phyloP scores from a whole-genome alignment of 257 asterid genomes.

The Paraleonurus japonicus region DNA sequence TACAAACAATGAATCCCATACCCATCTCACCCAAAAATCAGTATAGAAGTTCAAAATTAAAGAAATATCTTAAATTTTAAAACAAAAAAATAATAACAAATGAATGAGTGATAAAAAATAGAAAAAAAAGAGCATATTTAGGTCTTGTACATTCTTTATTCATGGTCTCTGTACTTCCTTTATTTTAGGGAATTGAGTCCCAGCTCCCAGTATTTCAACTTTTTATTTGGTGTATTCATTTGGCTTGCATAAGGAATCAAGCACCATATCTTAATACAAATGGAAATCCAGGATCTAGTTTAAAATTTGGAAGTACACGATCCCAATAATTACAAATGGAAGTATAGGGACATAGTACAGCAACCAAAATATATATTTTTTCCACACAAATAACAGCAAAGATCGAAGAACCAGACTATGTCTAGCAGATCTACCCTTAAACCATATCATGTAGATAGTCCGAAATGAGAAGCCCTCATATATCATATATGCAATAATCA shows the following conservation, averaged over 20 bases:
- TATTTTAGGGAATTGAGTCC: neutral
- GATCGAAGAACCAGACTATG: neutral
- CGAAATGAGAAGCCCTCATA: constrained; percentile 4
- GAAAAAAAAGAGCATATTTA: neutral
- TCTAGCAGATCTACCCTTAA: neutral
- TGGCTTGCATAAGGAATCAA: neutral
- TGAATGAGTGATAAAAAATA: neutral
- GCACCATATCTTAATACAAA: neutral
- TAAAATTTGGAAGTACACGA: neutral
- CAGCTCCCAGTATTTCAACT: neutral
- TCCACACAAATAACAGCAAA: neutral
- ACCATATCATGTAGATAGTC: constrained; percentile 6
- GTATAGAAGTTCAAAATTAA: neutral
- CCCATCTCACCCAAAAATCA: neutral
- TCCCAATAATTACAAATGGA: neutral
- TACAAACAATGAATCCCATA: neutral
- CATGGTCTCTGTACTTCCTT: neutral
- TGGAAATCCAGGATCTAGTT: neutral
- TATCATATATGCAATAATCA: neutral
- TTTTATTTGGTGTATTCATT: neutral
- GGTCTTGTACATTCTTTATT: neutral
- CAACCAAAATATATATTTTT: neutral
- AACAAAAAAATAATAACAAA: neutral
- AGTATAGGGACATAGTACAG: neutral
- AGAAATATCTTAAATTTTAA: neutral